Evolutionary conservation across 495 filamentous ascomycete species (phyloP).

Genomic region (Parathielavia appendiculata): DNA sequence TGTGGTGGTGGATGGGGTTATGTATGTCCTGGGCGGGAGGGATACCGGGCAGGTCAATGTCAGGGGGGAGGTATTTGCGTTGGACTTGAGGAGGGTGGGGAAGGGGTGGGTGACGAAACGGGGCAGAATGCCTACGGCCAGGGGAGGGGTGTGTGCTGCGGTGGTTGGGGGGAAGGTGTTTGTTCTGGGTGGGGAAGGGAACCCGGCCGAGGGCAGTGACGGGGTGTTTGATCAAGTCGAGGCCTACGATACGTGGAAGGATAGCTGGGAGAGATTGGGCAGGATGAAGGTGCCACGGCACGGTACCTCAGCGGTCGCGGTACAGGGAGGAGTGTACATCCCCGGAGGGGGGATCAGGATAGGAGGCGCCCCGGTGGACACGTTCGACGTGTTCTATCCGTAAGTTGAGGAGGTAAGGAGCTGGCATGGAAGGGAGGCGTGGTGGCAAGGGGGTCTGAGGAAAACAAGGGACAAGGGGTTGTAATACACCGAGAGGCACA

Average conservation of each 20-base stretch:
- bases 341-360: constrained; percentile 26
- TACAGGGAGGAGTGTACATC: constrained; percentile 31
- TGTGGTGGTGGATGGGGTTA: constrained; percentile 28
- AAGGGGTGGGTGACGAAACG: constrained; percentile 27
- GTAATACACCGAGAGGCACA: too few relatives aligned
- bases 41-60: constrained; percentile 26
- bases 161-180: constrained; percentile 32
- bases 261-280: constrained; percentile 29
- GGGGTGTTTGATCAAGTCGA: constrained; percentile 34
- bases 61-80: constrained; percentile 33
- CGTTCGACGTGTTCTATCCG: constrained; percentile 25
- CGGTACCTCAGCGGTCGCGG: constrained; percentile 32
- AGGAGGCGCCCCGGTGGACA: constrained; percentile 24
- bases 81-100: constrained; percentile 27
- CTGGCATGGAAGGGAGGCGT: not conserved
- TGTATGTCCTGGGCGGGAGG: constrained; percentile 40
- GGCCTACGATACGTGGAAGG: constrained; percentile 32
- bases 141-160: constrained; percentile 33
- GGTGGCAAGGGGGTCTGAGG: not conserved
- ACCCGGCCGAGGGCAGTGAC: constrained; percentile 20
- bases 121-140: constrained; percentile 31
- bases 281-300: constrained; percentile 36
- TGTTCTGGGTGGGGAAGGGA: constrained; percentile 43
- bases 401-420: not conserved
- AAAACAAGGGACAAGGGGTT: too few relatives aligned